Conservation (phyloP, 495 filamentous ascomycete genomes). For the Tetracladium setigerum region DNA sequence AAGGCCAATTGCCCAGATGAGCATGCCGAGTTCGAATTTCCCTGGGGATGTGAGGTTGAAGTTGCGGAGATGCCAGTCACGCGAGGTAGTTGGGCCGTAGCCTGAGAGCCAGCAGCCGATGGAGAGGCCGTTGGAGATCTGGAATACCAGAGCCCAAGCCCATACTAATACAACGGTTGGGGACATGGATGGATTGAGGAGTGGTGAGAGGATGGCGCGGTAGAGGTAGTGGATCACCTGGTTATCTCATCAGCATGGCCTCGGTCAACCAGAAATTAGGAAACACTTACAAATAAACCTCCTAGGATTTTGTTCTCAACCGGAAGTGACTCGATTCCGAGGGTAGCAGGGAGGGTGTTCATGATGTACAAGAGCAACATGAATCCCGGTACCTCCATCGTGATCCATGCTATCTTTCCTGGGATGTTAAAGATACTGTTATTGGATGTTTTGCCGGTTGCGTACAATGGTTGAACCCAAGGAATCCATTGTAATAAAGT, state of each 20-base stretch:
- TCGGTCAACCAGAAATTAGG: conserved; percentile 19
- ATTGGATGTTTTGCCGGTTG: conserved; percentile 80
- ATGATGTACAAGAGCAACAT: conserved; percentile 72
- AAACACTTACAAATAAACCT: conserved; percentile 45
- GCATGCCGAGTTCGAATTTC: conserved; percentile 36
- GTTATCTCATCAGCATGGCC: conserved; percentile 5
- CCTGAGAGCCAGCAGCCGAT: conserved; percentile 76
- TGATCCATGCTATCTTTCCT: conserved; percentile 78
- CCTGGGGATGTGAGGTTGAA: neutral
- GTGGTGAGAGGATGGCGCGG: conserved; percentile 73
- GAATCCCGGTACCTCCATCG: conserved; percentile 79
- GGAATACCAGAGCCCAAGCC: conserved; percentile 55
- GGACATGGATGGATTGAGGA: conserved; percentile 84
- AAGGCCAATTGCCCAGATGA: conserved; percentile 62
- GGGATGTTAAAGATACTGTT: conserved; percentile 69
- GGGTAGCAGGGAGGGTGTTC: conserved; percentile 48
- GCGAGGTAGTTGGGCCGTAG: conserved; percentile 56
- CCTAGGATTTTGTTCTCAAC: conserved; percentile 63
- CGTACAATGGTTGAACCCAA: conserved; percentile 49
- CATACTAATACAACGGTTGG: conserved; percentile 67
- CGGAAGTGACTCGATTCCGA: conserved; percentile 45
- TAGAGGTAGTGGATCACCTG: conserved; percentile 75
- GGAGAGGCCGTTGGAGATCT: conserved; percentile 67
- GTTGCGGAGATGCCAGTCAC: conserved; percentile 39
- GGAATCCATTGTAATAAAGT: conserved; percentile 42